Evolutionary conservation across 2,329 filamentous ascomycete species (phyloP).

Genomic region (Cladosporium sp.): DNA sequence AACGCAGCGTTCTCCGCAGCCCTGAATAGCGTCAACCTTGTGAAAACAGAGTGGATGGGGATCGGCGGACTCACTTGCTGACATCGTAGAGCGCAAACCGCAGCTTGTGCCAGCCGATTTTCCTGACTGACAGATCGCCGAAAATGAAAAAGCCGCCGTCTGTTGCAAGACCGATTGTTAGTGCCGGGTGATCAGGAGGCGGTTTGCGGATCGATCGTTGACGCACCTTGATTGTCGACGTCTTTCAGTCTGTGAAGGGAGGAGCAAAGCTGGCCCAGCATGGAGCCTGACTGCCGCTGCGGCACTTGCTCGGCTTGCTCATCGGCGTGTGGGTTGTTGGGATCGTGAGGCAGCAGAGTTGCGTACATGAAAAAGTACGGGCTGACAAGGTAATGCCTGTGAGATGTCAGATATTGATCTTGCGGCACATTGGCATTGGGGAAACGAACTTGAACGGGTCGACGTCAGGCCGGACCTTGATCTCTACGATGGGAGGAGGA

Average conservation of each 20-base stretch:
- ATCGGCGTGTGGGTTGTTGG: conserved; percentile 14
- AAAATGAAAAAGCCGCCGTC: conserved; percentile 90
- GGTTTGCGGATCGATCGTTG: not conserved
- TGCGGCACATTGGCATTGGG: not conserved
- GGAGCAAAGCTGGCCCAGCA: conserved; percentile 65
- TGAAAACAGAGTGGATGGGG: conserved; percentile 7
- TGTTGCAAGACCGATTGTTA: conserved; percentile 16
- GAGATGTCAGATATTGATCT: not conserved
- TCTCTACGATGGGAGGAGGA: conserved; percentile 76
- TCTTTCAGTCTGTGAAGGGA: conserved; percentile 80
- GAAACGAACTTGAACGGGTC: conserved; percentile 11
- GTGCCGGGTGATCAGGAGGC: not conserved
- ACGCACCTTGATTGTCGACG: conserved; percentile 56
- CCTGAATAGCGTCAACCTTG: conserved; percentile 7
- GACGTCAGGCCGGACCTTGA: conserved; percentile 51
- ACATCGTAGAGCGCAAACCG: conserved; percentile 69
- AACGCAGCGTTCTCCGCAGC: conserved; percentile 12
- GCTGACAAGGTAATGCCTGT: conserved; percentile 56
- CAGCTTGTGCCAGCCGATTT: conserved; percentile 65
- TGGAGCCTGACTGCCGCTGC: conserved; percentile 3
- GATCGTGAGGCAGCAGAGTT: conserved; percentile 38
- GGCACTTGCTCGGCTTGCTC: conserved; percentile 13
- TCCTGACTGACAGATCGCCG: conserved; percentile 73
- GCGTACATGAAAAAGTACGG: conserved; percentile 59
- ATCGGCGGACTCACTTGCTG: conserved; percentile 39